Evolutionary conservation across 2,329 filamentous ascomycete genomes (phyloP), one percentile per base, ranked within the genome.

Genomic region (Coniella vitis): DNA sequence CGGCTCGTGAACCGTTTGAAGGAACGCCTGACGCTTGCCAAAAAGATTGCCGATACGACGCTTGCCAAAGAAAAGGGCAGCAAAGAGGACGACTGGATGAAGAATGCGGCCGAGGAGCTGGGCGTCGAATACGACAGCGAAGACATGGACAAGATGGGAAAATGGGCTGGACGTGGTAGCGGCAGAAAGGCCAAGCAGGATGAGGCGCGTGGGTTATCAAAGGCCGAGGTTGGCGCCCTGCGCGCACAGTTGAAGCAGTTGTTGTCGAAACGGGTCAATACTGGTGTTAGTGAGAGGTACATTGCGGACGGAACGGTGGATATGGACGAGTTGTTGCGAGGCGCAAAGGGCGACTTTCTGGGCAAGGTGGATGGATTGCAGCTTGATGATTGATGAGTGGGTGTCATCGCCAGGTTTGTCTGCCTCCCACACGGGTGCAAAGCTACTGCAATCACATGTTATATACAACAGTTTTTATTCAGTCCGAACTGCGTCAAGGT

Each of bases 91-190:
- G 81, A 88, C 48, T 93, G 90, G 82, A 72, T 97, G 58, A 81
- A 81, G 38, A 80, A 79, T 41, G 90, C 90, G 0, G 93, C 93
- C 0, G 90, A 96, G 50, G 91, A 97, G 55, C 74, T 98, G 0
- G 93, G 93, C 1, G 87, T 97, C 0, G 91, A 96, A 45, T 95
- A 95, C 62, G 90, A 97, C 62, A 86, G 82, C 52, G 90, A 95
- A 32, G 89, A 94, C 39, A 84, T 95, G 54, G 86, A 86, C 56
- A 67, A 75, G 35, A 75, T 73, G 7, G 79, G 82, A 7, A 75
- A 72, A 47, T 75, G 76, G 60, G 78, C 78, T 42, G 84, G 86
- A 0, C 75, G 88, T 32, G 89, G 89, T 7, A 81, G 79, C 35
- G 84, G 86, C 1, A 72, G 87, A 36, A 86, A 84, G 67, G 75